These are phyloP conservation scores for Daldinia sp. DNA, from an alignment of 2,329 filamentous ascomycete species.

Conservation along the genomic window DNA sequence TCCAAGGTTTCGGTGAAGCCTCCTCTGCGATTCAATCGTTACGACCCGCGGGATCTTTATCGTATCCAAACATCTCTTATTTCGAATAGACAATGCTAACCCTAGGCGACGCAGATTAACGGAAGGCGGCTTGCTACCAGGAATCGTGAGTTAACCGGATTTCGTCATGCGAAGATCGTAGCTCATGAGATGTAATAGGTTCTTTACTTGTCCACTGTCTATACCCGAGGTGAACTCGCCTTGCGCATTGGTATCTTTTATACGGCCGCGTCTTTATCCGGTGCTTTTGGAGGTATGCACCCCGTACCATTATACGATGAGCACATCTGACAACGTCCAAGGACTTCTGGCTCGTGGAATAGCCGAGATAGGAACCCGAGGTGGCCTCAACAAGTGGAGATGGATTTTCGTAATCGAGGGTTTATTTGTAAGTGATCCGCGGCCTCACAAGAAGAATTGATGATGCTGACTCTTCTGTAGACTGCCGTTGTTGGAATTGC, in stretches of 20 bases:
- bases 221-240: conserved; percentile 70
- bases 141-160: conserved; percentile 64
- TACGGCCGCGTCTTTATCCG: conserved; percentile 73
- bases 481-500: conserved; percentile 66
- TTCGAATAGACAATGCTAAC: conserved; percentile 13
- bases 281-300: conserved; percentile 68
- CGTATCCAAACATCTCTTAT: background rate
- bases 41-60: background rate
- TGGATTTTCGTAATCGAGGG: conserved; percentile 75
- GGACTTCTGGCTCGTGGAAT: conserved; percentile 71
- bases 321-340: conserved; percentile 29
- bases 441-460: background rate
- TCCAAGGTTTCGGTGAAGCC: conserved; percentile 3
- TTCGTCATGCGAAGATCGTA: background rate
- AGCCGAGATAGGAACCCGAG: conserved; percentile 67
- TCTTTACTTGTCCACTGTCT: conserved; percentile 73
- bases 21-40: background rate
- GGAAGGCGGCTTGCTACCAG: conserved; percentile 74
- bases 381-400: conserved; percentile 68
- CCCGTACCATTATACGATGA: background rate
- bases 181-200: conserved; percentile 55
- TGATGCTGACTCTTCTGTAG: conserved; percentile 49
- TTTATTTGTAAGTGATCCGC: conserved; percentile 56
- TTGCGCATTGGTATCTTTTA: conserved; percentile 76
- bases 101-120: conserved; percentile 57